Evolutionary conservation across 768 basidiomycete species (phyloP).

Genomic region (Russula sp.): DNA sequence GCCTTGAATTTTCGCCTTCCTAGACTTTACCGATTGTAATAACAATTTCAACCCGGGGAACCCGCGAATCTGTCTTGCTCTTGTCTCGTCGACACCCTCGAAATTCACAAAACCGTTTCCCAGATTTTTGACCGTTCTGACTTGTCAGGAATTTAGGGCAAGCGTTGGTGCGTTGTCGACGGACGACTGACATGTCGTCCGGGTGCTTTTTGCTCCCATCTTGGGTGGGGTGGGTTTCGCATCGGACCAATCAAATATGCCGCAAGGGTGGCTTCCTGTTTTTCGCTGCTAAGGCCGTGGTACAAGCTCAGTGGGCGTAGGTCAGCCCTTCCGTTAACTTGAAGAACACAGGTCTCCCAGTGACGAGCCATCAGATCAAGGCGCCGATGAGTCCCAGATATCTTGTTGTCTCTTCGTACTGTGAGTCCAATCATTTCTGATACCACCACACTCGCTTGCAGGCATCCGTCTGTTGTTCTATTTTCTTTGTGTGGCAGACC

Average conservation of each 20-base stretch:
- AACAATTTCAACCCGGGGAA: not conserved
- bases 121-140: not conserved
- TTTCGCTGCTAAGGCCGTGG: not conserved
- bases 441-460: not conserved
- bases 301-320: not conserved
- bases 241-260: not conserved
- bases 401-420: not conserved
- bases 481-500: not conserved
- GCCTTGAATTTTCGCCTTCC: not conserved
- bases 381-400: not conserved
- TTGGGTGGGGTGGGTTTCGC: no score
- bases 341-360: not conserved
- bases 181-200: not conserved
- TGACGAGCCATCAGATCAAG: not conserved
- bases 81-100: not conserved
- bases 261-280: not conserved
- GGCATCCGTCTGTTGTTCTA: not conserved
- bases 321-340: not conserved
- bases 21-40: not conserved
- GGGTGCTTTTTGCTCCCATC: not conserved
- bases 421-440: not conserved
- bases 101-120: slow-evolving; percentile 1
- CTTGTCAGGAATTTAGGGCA: not conserved
- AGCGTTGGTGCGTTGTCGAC: not conserved
- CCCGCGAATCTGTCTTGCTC: not conserved